Evolutionary conservation across 2,329 filamentous ascomycete genomes (phyloP).

Genomic region (Ophiostoma triangulosporum): DNA sequence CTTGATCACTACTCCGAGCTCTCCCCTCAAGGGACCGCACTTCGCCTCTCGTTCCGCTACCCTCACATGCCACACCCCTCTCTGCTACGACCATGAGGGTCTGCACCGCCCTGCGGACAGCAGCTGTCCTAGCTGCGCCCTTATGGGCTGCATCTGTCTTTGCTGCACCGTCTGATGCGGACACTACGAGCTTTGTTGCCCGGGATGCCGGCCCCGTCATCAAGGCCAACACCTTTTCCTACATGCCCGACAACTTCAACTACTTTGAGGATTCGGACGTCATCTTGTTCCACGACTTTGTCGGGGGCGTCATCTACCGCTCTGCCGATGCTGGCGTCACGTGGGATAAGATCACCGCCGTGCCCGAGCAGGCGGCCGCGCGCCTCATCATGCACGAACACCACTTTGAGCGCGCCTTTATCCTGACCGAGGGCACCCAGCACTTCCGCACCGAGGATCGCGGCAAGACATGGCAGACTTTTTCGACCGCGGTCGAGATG

Average conservation of each 20-base stretch:
- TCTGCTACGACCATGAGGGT: slow-evolving; percentile 37
- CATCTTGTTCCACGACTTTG: slow-evolving; percentile 58
- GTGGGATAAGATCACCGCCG: slow-evolving; percentile 55
- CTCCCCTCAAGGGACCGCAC: not conserved
- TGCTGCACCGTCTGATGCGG: slow-evolving; percentile 32
- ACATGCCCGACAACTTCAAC: slow-evolving; percentile 54
- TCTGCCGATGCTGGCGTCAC: slow-evolving; percentile 67
- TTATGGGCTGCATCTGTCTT: slow-evolving; percentile 18
- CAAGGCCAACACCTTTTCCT: slow-evolving; percentile 49
- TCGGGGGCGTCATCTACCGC: slow-evolving; percentile 54
- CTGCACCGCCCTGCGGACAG: slow-evolving; percentile 30
- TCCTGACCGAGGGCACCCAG: slow-evolving; percentile 51
- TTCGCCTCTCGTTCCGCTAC: not conserved
- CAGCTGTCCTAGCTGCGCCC: slow-evolving; percentile 38
- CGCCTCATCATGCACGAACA: slow-evolving; percentile 64
- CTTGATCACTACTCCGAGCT: not conserved
- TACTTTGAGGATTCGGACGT: slow-evolving; percentile 88
- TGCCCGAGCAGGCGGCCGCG: slow-evolving; percentile 48
- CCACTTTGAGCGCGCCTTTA: slow-evolving; percentile 66
- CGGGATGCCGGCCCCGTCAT: slow-evolving; percentile 43
- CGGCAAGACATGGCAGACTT: slow-evolving; percentile 68
- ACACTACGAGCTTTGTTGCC: not conserved
- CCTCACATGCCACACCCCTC: slow-evolving; percentile 5
- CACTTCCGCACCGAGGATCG: slow-evolving; percentile 79
- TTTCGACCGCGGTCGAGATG: slow-evolving; percentile 47